Evolutionary conservation across 805 yeast genomes (phyloP).

Genomic region (Wickerhamiella bombiphila): DNA sequence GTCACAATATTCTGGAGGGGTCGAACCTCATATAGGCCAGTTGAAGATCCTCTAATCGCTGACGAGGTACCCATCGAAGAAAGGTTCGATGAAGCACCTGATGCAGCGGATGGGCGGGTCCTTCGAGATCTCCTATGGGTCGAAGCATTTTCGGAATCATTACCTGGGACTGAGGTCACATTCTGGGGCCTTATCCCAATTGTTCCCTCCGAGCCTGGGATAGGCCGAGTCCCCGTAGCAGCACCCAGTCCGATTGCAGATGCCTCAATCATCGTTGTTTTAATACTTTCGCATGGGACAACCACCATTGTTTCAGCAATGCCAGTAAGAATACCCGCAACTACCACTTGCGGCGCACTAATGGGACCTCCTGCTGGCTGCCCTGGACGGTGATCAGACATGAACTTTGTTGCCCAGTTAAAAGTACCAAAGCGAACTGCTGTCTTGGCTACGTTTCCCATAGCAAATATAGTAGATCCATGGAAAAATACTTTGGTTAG

Average conservation of each 20-base stretch:
- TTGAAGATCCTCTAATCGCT: slow-evolving; percentile 14
- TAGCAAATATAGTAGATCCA: slow-evolving; percentile 64
- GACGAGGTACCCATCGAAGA: slow-evolving; percentile 18
- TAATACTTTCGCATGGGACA: slow-evolving; percentile 77
- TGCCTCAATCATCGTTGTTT: slow-evolving; percentile 59
- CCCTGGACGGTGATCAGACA: slow-evolving; percentile 46
- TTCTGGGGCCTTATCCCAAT: not conserved
- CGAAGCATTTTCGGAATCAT: not conserved
- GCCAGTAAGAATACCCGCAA: slow-evolving; percentile 78
- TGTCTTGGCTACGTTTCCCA: slow-evolving; percentile 64
- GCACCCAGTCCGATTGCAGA: slow-evolving; percentile 16
- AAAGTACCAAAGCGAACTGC: slow-evolving; percentile 59
- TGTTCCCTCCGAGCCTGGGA: slow-evolving; percentile 16
- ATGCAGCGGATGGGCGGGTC: slow-evolving; percentile 1
- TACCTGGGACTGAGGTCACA: not conserved
- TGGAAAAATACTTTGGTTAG: slow-evolving; percentile 23
- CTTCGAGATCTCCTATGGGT: not conserved
- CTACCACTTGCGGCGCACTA: slow-evolving; percentile 60
- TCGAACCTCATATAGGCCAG: not conserved
- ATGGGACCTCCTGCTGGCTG: slow-evolving; percentile 36
- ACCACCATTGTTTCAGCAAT: slow-evolving; percentile 57
- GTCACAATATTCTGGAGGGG: slow-evolving; percentile 3
- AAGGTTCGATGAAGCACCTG: not conserved
- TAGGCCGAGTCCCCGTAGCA: slow-evolving; percentile 23
- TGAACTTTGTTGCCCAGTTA: slow-evolving; percentile 55